phyloP scores from a whole-genome alignment of 1,139 yeast species.

The Taphrina communis region DNA sequence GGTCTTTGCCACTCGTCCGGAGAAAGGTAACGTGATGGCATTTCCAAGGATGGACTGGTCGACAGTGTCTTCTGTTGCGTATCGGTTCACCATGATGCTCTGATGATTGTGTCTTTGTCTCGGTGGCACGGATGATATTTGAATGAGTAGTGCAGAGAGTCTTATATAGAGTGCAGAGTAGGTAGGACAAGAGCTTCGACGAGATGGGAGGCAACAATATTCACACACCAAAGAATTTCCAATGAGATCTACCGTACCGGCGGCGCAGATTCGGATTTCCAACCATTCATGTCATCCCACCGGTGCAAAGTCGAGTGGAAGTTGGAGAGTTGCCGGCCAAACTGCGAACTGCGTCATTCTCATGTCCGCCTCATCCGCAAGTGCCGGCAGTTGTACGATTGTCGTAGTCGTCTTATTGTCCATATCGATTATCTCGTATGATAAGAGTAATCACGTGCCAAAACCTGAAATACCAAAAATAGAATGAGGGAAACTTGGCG shows the following conservation, averaged over 20 bases:
- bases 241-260: neutral
- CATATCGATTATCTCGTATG: too few species aligned
- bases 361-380: neutral
- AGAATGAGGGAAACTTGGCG: too few species aligned
- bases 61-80: constrained; percentile 23
- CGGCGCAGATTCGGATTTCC: neutral
- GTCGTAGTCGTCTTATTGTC: too few species aligned
- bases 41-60: constrained; percentile 36
- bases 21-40: constrained; percentile 35
- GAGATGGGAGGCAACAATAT: too few species aligned
- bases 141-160: too few species aligned
- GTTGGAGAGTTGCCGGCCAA: neutral
- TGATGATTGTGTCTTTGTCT: too few species aligned
- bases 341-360: neutral
- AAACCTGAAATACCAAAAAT: too few species aligned
- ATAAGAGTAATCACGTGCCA: too few species aligned
- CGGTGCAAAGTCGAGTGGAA: neutral
- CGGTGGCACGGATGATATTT: too few species aligned
- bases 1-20: constrained; percentile 15
- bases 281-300: neutral
- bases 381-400: too few species aligned
- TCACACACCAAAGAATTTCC: neutral
- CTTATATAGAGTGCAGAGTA: too few species aligned
- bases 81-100: constrained; percentile 18
- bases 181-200: neutral